A percentile compares a stretch with the other conserved stretches of the same genome.
Conservation (phyloP, 2,329 filamentous ascomycete genomes). For the Fusarium nygamai region DNA sequence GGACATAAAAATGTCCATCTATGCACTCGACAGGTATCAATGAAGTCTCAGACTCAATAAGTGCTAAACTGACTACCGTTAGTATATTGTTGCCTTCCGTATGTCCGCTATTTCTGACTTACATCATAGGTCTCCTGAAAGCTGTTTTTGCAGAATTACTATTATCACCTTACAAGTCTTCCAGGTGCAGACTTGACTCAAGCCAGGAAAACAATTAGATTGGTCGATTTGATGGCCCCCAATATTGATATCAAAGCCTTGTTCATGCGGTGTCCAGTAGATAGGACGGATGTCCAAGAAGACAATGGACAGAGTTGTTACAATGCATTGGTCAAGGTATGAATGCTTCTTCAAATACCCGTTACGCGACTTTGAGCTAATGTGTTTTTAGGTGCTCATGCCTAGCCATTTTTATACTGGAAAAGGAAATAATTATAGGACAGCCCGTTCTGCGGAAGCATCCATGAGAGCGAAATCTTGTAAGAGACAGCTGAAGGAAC, state of each 20-base stretch:
- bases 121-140: not conserved
- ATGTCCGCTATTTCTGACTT: not conserved
- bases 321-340: slow-evolving; percentile 10
- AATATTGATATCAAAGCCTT: not conserved
- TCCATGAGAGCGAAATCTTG: not conserved
- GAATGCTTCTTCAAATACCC: not conserved
- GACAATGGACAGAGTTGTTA: slow-evolving; percentile 5
- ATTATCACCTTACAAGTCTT: not conserved
- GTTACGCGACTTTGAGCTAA: not conserved
- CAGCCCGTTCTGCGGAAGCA: not conserved
- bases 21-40: not conserved
- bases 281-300: not conserved
- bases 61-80: not conserved
- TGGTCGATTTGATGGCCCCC: not conserved
- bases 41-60: not conserved
- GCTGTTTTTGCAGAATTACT: not conserved
- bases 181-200: not conserved
- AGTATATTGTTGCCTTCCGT: not conserved
- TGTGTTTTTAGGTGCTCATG: not conserved
- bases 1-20: slow-evolving; percentile 23
- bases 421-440: not conserved
- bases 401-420: not conserved
- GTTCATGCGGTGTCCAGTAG: not conserved
- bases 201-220: not conserved
- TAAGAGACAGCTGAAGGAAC: slow-evolving; percentile 5